These are phyloP conservation scores for Trichoderma aggressivum DNA, from an alignment of 2,329 filamentous ascomycete species.

Conservation along the genomic window DNA sequence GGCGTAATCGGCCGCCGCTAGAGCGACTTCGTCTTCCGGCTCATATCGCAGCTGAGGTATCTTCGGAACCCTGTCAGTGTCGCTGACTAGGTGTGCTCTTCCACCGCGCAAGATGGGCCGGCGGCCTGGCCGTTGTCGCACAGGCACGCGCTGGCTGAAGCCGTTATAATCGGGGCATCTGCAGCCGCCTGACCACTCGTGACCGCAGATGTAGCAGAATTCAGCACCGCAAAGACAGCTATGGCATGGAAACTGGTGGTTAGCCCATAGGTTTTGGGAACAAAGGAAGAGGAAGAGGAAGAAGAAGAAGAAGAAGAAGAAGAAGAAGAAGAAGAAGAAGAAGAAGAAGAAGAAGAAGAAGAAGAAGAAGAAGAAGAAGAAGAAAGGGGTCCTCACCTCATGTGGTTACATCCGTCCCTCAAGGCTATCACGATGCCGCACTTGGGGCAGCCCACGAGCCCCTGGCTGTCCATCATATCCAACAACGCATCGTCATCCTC, in stretches of 20 bases:
- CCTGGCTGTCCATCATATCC: slow-evolving; percentile 26
- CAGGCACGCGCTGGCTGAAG: neutral
- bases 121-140: neutral
- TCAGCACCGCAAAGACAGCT: neutral
- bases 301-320: neutral
- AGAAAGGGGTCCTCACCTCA: slow-evolving; percentile 19
- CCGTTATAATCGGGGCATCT: neutral
- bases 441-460: slow-evolving; percentile 24
- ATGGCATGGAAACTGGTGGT: neutral
- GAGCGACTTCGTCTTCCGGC: neutral
- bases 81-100: neutral
- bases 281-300: too few species aligned
- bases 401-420: slow-evolving; percentile 27
- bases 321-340: neutral
- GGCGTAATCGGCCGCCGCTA: neutral
- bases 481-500: slow-evolving; percentile 24
- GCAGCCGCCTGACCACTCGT: neutral
- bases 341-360: neutral
- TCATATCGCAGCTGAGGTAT: slow-evolving; percentile 13
- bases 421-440: slow-evolving; percentile 25
- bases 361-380: neutral
- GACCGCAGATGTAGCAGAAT: slow-evolving; percentile 7
- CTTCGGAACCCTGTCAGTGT: neutral
- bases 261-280: neutral
- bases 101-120: neutral